Base-by-base conservation (phyloP, 2,329 filamentous ascomycete species). In the Thermothelomyces thermophilus region DNA sequence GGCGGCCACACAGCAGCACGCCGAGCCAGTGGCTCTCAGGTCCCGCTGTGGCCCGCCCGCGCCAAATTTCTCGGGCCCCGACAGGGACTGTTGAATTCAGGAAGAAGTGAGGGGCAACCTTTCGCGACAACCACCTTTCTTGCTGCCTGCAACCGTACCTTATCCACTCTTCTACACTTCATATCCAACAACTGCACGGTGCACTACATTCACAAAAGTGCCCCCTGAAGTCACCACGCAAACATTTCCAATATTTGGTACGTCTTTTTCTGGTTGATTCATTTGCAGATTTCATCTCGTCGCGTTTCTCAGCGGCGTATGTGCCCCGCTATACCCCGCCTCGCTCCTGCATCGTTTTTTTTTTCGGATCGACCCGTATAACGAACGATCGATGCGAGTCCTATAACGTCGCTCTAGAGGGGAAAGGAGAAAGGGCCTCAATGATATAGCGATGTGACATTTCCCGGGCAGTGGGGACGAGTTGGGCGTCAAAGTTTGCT, bases 41-140 rank as follows among this genome's bases (percentile, higher is more conserved):
- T 26, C 42, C 49, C 33, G 34, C 41, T 41, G 16, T 30, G 34
- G 45, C 24, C 45, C 45, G 17, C 20, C 42, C 20, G 30, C 11
- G 37, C 41, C 47, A 51, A 46, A 36, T 50, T 55, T 47, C 42
- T 35, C 37, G 46, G 48, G 53, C 36, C 40, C 50, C 48, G 28
- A 35, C 50, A 40, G 50, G 46, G 22, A 39, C 52, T 56, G 53
- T 52, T 55, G 48, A 52, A 52, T 50, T 31, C 17, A 34, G 40
- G 26, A 9, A 5, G 6, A 46, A 52, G 45, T 53, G 55, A 57
- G 53, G 55, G 53, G 55, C 53, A 56, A 40, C 42, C 33, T 53
- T 53, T 43, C 47, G 30, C 46, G 46, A 41, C 40, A 44, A 48
- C 22, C 45, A 43, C 22, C 37, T 39, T 35, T n/a, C 49, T 8